A percentile compares a stretch with the other conserved stretches of the same genome.
phyloP scores from a whole-genome alignment of 208 protist species.

The Crithidia bombi region DNA sequence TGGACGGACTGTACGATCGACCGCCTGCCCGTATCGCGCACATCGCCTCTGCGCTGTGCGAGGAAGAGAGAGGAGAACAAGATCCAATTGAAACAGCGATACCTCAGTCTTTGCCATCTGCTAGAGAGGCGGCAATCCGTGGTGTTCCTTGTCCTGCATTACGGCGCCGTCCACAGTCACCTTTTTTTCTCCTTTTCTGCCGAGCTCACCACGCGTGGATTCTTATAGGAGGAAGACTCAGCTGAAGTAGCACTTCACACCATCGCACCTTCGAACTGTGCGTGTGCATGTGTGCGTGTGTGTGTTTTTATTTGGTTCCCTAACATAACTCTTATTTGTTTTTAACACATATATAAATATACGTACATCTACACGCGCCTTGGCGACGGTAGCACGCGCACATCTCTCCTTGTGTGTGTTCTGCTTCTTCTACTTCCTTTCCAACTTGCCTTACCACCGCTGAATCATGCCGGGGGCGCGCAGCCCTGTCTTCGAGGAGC shows the following conservation, averaged over 20 bases:
- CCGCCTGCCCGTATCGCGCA: no score
- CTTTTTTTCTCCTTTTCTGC: neutral
- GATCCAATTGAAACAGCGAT: neutral
- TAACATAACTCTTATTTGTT: neutral
- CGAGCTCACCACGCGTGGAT: no score
- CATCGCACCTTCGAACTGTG: no score
- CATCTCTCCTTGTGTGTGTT: neutral
- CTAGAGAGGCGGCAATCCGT: neutral
- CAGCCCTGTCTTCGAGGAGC: conserved; percentile 57
- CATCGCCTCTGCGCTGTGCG: no score
- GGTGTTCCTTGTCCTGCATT: neutral
- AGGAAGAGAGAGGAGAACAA: neutral
- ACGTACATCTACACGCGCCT: neutral
- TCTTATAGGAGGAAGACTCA: no score
- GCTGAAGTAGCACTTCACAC: no score
- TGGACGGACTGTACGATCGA: no score
- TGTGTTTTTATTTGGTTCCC: no score
- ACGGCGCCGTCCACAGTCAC: neutral
- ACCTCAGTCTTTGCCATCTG: conserved; percentile 11
- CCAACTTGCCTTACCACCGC: neutral
- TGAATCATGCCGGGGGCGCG: conserved; percentile 21
- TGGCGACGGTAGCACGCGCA: neutral
- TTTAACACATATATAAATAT: neutral
- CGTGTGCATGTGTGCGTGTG: no score
- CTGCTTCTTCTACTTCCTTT: neutral